These are phyloP conservation scores for Heteromeles arbutifolia DNA, from an alignment of 306 rosid species.

Conservation along the genomic window DNA sequence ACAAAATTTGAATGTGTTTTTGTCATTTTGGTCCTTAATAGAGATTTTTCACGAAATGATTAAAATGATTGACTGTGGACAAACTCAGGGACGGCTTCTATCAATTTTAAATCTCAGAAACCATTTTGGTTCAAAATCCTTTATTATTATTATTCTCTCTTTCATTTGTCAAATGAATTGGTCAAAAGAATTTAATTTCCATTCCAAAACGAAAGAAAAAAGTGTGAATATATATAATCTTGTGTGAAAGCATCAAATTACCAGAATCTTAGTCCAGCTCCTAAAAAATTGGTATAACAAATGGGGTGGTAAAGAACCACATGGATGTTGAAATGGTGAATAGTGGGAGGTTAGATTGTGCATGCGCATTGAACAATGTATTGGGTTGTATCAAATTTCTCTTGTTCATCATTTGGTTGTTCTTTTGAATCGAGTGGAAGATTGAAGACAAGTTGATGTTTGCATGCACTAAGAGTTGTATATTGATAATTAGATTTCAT, in stretches of 20 bases:
- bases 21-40: too few species aligned
- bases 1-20: too few species aligned
- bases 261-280: neutral
- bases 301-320: neutral
- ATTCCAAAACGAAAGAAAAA: neutral
- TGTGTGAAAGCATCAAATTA: neutral
- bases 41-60: too few species aligned
- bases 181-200: neutral
- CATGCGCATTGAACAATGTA: conserved; percentile 25
- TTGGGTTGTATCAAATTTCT: neutral
- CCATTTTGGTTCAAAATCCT: too few species aligned
- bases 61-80: too few species aligned
- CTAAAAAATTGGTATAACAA: neutral
- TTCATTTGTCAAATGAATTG: neutral
- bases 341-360: conserved; percentile 19
- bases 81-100: too few species aligned
- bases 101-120: too few species aligned
- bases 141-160: too few species aligned
- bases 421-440: neutral
- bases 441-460: neutral
- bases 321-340: conserved; percentile 15
- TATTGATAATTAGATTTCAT: neutral
- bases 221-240: neutral
- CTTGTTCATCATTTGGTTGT: neutral
- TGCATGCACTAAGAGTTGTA: conserved; percentile 2